Percentiles rank a stretch among this genome's conserved stretches.
Conservation (phyloP, 2,329 filamentous ascomycete species). For the Polytolypa hystricis region DNA sequence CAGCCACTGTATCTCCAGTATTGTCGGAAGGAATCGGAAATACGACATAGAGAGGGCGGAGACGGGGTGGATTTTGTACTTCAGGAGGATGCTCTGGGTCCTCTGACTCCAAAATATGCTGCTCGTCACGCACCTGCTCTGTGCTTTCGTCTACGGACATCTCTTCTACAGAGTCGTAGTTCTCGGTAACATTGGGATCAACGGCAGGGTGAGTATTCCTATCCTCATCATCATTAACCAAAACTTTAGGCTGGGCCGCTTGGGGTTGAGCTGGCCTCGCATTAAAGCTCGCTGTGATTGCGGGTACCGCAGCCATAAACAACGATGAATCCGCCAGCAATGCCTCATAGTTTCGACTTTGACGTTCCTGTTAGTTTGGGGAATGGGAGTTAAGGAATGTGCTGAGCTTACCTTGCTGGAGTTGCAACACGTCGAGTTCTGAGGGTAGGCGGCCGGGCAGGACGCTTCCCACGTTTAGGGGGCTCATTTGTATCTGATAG, state of each 20-base stretch:
- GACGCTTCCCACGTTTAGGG: too few species aligned
- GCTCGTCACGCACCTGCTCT: too few species aligned
- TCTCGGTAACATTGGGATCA: neutral
- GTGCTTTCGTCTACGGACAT: too few species aligned
- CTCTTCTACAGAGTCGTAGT: neutral
- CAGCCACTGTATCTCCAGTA: conserved; percentile 5
- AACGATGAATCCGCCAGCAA: conserved; percentile 11
- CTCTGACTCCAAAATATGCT: neutral
- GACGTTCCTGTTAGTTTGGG: conserved; percentile 6
- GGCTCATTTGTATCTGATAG: too few species aligned
- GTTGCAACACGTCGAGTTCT: conserved; percentile 8
- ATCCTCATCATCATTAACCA: neutral
- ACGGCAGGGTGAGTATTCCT: neutral
- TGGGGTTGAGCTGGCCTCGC: neutral
- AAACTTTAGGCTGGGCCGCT: neutral
- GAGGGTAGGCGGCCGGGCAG: conserved; percentile 4
- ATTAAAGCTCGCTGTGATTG: neutral
- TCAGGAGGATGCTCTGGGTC: neutral
- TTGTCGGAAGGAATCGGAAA: conserved; percentile 9
- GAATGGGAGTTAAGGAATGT: conserved; percentile 1
- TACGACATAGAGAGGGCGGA: conserved; percentile 9
- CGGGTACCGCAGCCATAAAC: conserved; percentile 13
- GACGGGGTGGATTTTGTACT: too few species aligned
- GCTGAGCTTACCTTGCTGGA: conserved; percentile 8
- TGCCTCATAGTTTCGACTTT: conserved; percentile 8